Evolutionary conservation across 176 grass and related monocot genomes (phyloP).

Genomic region (Oropetium thomaeum): DNA sequence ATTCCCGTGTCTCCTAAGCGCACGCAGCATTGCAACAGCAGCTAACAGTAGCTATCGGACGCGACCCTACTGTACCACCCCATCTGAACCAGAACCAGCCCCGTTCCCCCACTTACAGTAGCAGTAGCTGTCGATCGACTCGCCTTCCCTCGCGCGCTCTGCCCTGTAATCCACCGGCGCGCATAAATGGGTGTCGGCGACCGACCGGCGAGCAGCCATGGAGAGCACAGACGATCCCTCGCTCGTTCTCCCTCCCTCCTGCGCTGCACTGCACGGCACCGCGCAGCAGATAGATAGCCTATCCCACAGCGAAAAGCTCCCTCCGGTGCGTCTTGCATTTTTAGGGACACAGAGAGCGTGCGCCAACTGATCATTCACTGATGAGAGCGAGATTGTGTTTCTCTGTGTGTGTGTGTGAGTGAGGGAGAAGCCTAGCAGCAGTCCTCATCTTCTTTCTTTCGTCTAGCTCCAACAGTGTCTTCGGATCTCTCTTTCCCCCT

Average conservation of each 20-base stretch:
- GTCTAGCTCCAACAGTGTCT: slow-evolving; percentile 14
- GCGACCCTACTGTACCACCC: too few species aligned
- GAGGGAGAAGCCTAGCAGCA: slow-evolving; percentile 9
- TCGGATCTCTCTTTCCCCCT: neutral
- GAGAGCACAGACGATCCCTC: slow-evolving; percentile 28
- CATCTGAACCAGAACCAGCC: too few species aligned
- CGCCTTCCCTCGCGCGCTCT: too few species aligned
- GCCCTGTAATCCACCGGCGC: slow-evolving; percentile 20
- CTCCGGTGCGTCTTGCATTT: neutral
- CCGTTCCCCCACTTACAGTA: too few species aligned
- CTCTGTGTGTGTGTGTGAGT: neutral
- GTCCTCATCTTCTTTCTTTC: neutral
- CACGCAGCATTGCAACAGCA: neutral
- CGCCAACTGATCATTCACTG: neutral
- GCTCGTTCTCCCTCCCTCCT: neutral
- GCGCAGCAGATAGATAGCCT: slow-evolving; percentile 13
- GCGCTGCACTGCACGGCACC: neutral
- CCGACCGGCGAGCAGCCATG: neutral
- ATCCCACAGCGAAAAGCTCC: slow-evolving; percentile 48
- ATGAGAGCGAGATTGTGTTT: neutral
- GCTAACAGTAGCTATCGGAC: neutral
- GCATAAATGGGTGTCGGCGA: slow-evolving; percentile 42
- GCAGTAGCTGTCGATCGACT: neutral
- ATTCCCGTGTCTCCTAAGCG: neutral
- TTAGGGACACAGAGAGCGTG: neutral